Evolutionary conservation across 805 yeast genomes (phyloP), one percentile per base, ranked within the genome.

Genomic region (Saturnispora zaruensis): DNA sequence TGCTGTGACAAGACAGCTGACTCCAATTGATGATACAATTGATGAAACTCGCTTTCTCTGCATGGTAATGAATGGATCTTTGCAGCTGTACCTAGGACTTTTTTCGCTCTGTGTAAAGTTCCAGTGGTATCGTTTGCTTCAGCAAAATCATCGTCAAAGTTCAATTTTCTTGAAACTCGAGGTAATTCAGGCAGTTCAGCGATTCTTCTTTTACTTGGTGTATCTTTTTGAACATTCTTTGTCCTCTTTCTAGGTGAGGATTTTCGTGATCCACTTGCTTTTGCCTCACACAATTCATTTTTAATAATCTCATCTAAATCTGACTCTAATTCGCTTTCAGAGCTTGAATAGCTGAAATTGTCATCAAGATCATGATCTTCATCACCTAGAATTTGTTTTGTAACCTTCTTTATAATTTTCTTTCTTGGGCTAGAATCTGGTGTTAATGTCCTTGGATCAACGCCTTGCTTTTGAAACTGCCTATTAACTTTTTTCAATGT

Each of bases 31-130:
- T 77, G 61, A 63, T 81, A 87, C 4, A 93, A 69, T 49, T 81
- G 76, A 8, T 81, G 77, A 61, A 84, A 89, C 63, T 93, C 95
- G 20, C 77, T 76, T 55, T 88, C 97, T 49, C 99, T 75, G 51
- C 97, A 89, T 0, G 96, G 96, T 34, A 91, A 69, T 1, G 81
- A 64, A 48, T 68, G 71, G 44, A 75, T 62, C 57, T 70, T 72
- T 2, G 69, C 64, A 21, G 64, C 60, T 2, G 72, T 66, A 36
- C 69, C 72, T 37, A 72, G 61, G 28, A 65, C 62, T 44, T 68
- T 63, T 33, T 71, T 72, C 0, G 78, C 74, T 41, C 67, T 66
- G 14, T 69, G 56, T 53, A 67, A 57, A 20, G 55, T 51, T 26
- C 53, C 53, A 7, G 60, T 50, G 2, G 64, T 62, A 20, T 44